Base-by-base conservation (phyloP, 2,329 filamentous ascomycete species). In the Colletotrichum caudatum region DNA sequence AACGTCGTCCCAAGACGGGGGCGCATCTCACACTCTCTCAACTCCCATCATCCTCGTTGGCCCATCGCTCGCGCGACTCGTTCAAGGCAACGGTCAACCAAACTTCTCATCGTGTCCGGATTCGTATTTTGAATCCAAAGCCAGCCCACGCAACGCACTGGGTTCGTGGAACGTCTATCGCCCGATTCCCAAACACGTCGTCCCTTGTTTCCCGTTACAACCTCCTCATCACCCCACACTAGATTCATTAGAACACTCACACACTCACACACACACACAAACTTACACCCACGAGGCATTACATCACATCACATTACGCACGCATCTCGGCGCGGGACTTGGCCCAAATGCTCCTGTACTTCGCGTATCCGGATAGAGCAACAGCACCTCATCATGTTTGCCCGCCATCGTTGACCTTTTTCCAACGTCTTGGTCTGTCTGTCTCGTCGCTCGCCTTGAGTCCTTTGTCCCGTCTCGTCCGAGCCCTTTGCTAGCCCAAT, bases 91-190 rank as follows among this genome's bases (percentile, higher is more conserved):
- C 41, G 26, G 50, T 53, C 44, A 63, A 58, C 51, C 64, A 56
- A 4, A 14, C 16, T 14, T 16, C 29, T 63, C 58, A 63, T 71
- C 69, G 69, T 71, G 51, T 54, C 58, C 58, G 57, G n/a, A 44
- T 72, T 64, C 69, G 65, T 64, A 64, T 72, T 44, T 18, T 50
- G 66, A 72, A 41, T 48, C 66, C 59, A n/a, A 61, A 54, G 44
- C 29, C 29, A 3, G 5, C 29, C 2, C 65, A 37, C 60, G n/a
- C 5, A 18, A 20, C 44, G 18, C 58, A 14, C 41, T 39, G 35
- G 26, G 50, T 39, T 50, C 46, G 4, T 60, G 37, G 29, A 69
- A 50, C 60, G 53, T 50, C 50, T 65, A 46, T 56, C 57, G 58
- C 11, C 18, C 59, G 44, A 60, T 48, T 57, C 59, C 54, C 64